Evolutionary conservation across 2,329 filamentous ascomycete species (phyloP).

Genomic region (Colletotrichum sp.): DNA sequence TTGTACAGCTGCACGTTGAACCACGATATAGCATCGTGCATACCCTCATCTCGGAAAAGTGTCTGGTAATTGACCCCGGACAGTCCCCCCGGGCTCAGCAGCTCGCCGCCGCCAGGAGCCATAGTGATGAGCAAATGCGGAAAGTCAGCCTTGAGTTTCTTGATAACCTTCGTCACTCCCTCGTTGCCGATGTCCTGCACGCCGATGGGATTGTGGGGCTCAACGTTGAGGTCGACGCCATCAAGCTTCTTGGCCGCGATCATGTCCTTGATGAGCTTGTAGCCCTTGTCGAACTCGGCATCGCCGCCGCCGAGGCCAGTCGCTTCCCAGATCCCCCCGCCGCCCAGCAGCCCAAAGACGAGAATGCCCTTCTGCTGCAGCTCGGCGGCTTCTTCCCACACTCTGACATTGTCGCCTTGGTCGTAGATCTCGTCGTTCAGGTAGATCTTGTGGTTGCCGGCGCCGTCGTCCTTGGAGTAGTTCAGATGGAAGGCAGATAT

Average conservation of each 20-base stretch:
- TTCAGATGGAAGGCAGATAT: not conserved
- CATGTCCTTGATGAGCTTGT: not conserved
- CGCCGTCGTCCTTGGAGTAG: not conserved
- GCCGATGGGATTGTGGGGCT: not conserved
- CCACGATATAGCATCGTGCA: too few relatives aligned
- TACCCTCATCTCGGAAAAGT: too few relatives aligned
- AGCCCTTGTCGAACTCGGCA: not conserved
- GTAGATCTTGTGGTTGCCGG: not conserved
- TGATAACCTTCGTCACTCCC: not conserved
- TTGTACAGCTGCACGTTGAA: too few relatives aligned
- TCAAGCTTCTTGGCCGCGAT: not conserved
- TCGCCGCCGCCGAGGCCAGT: not conserved
- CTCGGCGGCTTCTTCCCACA: not conserved
- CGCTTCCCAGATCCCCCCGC: not conserved
- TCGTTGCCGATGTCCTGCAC: not conserved
- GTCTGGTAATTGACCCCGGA: too few relatives aligned
- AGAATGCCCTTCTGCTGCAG: not conserved
- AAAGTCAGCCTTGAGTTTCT: too few relatives aligned
- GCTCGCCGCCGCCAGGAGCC: too few relatives aligned
- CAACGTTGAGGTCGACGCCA: not conserved
- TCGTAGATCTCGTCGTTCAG: not conserved
- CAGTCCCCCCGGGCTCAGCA: too few relatives aligned
- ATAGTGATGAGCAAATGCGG: too few relatives aligned
- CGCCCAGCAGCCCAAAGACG: not conserved
- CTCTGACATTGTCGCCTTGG: not conserved